These are phyloP conservation scores for Rhodotorula sp. DNA, from an alignment of 1,284 basidiomycete species.

Conservation along the genomic window DNA sequence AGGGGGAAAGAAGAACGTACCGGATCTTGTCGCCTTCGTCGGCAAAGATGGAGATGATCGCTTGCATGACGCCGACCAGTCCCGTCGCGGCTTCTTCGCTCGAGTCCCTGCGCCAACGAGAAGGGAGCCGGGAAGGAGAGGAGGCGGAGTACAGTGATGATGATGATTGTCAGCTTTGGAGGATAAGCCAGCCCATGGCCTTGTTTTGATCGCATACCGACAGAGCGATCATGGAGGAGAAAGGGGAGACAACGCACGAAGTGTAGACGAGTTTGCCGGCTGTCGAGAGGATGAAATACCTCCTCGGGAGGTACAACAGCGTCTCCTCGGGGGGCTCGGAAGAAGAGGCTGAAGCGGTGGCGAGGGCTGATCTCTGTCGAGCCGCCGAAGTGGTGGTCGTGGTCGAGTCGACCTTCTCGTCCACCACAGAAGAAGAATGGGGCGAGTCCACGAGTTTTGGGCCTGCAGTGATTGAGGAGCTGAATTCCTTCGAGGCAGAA, in stretches of 20 bases:
- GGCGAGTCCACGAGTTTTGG: too few relatives aligned
- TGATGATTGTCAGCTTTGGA: neutral
- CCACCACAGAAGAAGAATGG: too few relatives aligned
- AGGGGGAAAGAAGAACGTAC: neutral
- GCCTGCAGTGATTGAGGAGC: too few relatives aligned
- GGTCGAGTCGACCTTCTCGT: too few relatives aligned
- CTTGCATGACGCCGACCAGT: slow-evolving; percentile 89
- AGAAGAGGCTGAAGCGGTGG: too few relatives aligned
- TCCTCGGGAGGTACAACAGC: slow-evolving; percentile 51
- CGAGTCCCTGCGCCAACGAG: slow-evolving; percentile 41
- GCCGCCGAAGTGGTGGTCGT: too few relatives aligned
- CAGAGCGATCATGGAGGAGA: neutral
- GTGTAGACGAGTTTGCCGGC: slow-evolving; percentile 92
- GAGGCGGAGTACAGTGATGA: slow-evolving; percentile 18
- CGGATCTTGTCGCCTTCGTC: slow-evolving; percentile 46
- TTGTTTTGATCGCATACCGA: too few relatives aligned
- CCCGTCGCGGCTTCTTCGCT: slow-evolving; percentile 65
- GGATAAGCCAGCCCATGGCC: too few relatives aligned
- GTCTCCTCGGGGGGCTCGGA: too few relatives aligned
- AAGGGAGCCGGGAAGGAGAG: slow-evolving; percentile 40
- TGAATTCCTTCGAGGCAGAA: too few relatives aligned
- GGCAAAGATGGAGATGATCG: slow-evolving; percentile 63
- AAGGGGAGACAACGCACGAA: slow-evolving; percentile 57
- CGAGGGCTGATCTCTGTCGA: too few relatives aligned
- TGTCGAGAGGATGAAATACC: slow-evolving; percentile 89